Conservation (phyloP, 805 yeast genomes). For the Zygoascus tannicola region DNA sequence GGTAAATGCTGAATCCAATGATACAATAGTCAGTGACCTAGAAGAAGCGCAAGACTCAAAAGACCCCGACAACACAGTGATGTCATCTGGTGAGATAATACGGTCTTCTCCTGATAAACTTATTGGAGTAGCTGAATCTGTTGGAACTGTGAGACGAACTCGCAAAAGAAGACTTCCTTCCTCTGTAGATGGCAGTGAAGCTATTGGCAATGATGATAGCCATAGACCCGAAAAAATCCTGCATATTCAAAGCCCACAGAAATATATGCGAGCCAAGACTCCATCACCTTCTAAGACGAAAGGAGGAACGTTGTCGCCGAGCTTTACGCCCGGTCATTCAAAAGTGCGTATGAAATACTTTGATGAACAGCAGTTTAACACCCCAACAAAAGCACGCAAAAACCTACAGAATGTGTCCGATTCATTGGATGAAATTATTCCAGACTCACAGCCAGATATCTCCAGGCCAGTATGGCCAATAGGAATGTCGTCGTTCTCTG, state of each 20-base stretch:
- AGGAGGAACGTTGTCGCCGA: background rate
- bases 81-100: conserved; percentile 1
- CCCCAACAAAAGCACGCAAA: conserved; percentile 1
- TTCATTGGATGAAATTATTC: no score
- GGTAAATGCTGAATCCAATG: background rate
- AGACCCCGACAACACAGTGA: background rate
- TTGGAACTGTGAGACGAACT: background rate
- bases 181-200: background rate
- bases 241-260: background rate
- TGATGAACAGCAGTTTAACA: background rate
- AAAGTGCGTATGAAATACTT: background rate
- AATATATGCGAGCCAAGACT: background rate
- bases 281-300: conserved; percentile 1
- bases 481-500: background rate
- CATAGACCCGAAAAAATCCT: background rate
- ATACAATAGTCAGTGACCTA: conserved; percentile 6
- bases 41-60: conserved; percentile 1
- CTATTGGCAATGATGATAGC: no score
- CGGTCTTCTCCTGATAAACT: conserved; percentile 1
- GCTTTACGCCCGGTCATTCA: conserved; percentile 2
- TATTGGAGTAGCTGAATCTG: background rate
- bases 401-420: no score
- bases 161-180: background rate
- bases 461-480: no score
- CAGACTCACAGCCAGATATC: no score